Percentiles rank a stretch among this genome's conserved stretches.
These are phyloP conservation scores for Vitis hybrid DNA, from an alignment of 177 flowering plant species.

Conservation along the genomic window DNA sequence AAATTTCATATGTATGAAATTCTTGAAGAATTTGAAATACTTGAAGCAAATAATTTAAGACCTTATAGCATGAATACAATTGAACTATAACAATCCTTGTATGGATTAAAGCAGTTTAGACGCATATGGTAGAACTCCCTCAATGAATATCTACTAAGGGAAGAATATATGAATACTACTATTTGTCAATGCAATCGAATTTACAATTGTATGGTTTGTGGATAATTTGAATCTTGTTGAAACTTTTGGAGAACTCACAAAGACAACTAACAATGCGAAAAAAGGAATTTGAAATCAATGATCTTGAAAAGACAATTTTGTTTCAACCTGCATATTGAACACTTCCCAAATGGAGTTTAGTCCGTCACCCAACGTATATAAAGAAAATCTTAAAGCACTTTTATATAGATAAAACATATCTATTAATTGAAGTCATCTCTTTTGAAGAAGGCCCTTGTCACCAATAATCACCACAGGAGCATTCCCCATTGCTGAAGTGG, in stretches of 20 bases:
- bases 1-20: background rate
- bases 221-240: no score
- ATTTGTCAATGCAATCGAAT: conserved; percentile 14
- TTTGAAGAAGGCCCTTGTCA: conserved; percentile 4
- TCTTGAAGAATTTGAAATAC: no score
- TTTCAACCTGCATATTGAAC: conserved; percentile 5
- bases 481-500: conserved; percentile 29
- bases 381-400: no score
- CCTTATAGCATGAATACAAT: background rate
- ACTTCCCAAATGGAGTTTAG: background rate
- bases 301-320: conserved; percentile 7
- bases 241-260: background rate
- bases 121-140: conserved; percentile 19
- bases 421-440: no score
- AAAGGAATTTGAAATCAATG: conserved; percentile 7
- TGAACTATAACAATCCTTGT: background rate
- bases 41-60: no score
- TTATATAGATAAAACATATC: no score
- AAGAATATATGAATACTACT: conserved; percentile 2
- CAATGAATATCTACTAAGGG: conserved; percentile 5
- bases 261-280: background rate
- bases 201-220: background rate
- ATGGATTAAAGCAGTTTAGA: conserved; percentile 11
- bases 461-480: conserved; percentile 45
- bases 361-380: conserved; percentile 3